Conservation (phyloP, 768 basidiomycete genomes). For the Tylopilus subfusipes region DNA sequence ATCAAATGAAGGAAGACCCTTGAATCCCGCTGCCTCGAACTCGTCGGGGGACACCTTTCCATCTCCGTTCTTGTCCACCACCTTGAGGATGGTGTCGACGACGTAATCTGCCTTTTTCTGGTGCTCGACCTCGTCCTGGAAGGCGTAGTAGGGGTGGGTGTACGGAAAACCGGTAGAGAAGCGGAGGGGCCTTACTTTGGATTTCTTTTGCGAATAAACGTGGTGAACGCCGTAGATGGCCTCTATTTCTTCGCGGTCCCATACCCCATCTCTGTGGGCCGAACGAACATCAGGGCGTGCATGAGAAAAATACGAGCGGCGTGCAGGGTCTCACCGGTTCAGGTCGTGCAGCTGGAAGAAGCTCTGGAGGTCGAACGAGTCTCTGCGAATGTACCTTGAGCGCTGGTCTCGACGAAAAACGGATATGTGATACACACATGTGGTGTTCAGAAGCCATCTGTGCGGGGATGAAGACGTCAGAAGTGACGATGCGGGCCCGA, state of each 20-base stretch:
- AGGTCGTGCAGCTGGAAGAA: slow-evolving; percentile 98
- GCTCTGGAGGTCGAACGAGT: slow-evolving; percentile 76
- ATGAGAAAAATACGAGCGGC: background rate
- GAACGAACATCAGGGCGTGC: background rate
- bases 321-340: slow-evolving; percentile 51
- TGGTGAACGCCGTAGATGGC: slow-evolving; percentile 97
- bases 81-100: slow-evolving; percentile 62
- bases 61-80: slow-evolving; percentile 73
- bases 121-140: slow-evolving; percentile 71
- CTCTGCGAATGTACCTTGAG: slow-evolving; percentile 41
- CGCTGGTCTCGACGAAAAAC: background rate
- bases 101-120: slow-evolving; percentile 79
- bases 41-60: slow-evolving; percentile 67
- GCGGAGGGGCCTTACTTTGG: slow-evolving; percentile 45
- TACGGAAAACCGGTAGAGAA: background rate
- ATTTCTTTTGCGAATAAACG: slow-evolving; percentile 79
- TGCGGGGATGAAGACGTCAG: slow-evolving; percentile 13
- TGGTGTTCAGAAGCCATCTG: slow-evolving; percentile 91
- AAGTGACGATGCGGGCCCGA: background rate
- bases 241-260: slow-evolving; percentile 87
- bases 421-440: slow-evolving; percentile 47
- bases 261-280: slow-evolving; percentile 63
- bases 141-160: background rate
- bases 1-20: slow-evolving; percentile 80
- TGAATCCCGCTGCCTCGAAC: slow-evolving; percentile 66